Conservation (phyloP, 2,329 filamentous ascomycete species). For the Sordariomycetes sp. region DNA sequence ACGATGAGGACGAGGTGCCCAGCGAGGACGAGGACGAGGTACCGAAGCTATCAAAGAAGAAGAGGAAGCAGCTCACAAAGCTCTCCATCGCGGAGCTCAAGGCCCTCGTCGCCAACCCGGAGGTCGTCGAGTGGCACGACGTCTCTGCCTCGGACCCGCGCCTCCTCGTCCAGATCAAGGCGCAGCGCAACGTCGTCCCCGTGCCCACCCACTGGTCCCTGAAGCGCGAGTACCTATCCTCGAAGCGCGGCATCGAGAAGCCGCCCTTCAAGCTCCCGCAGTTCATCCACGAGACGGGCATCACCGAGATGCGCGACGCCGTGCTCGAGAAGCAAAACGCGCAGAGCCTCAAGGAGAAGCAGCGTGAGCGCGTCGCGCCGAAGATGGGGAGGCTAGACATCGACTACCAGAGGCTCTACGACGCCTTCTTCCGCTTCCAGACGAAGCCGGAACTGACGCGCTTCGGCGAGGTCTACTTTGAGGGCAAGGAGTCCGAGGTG, state of each 20-base stretch:
- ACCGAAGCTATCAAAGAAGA: slow-evolving; percentile 83
- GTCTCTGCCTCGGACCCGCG: slow-evolving; percentile 82
- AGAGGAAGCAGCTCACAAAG: slow-evolving; percentile 83
- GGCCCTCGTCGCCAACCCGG: slow-evolving; percentile 78
- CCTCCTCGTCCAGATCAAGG: slow-evolving; percentile 87
- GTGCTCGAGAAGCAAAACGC: slow-evolving; percentile 93
- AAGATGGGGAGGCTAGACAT: slow-evolving; percentile 98
- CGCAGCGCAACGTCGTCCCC: slow-evolving; percentile 87
- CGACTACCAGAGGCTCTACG: slow-evolving; percentile 96
- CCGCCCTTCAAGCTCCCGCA: slow-evolving; percentile 84
- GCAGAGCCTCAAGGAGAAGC: slow-evolving; percentile 86
- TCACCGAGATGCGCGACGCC: slow-evolving; percentile 95
- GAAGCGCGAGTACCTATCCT: slow-evolving; percentile 94
- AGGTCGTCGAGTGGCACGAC: slow-evolving; percentile 97
- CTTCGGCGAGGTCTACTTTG: slow-evolving; percentile 98
- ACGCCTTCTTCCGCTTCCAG: slow-evolving; percentile 96
- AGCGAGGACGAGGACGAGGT: slow-evolving; percentile 67
- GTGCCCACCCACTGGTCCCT: slow-evolving; percentile 91
- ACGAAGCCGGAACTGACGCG: slow-evolving; percentile 89
- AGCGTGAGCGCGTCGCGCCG: slow-evolving; percentile 83
- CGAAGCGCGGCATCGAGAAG: slow-evolving; percentile 95
- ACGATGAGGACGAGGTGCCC: slow-evolving; percentile 74
- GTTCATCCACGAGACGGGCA: slow-evolving; percentile 96
- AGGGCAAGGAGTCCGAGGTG: slow-evolving; percentile 96
- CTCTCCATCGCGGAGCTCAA: slow-evolving; percentile 93